These are phyloP conservation scores for Aspergillus tubingensis DNA, from an alignment of 2,329 filamentous ascomycete genomes.

Conservation along the genomic window DNA sequence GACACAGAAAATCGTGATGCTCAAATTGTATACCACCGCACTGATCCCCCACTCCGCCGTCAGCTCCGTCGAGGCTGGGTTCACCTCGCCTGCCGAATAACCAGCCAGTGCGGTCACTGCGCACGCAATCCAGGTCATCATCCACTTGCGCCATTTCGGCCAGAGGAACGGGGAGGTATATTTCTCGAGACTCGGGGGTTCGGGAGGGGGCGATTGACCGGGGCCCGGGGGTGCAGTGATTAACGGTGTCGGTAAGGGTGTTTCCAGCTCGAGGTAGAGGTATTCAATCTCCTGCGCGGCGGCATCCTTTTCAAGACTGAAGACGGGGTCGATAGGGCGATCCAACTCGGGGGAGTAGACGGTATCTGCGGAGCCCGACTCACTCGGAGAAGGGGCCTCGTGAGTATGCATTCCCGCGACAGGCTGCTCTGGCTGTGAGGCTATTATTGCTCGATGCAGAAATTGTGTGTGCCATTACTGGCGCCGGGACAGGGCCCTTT, in stretches of 20 bases:
- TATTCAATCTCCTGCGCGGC: conserved; percentile 49
- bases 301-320: background rate
- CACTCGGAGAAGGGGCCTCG: background rate
- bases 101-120: conserved; percentile 75
- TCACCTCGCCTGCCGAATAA: conserved; percentile 79
- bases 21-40: conserved; percentile 66
- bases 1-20: conserved; percentile 78
- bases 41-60: conserved; percentile 65
- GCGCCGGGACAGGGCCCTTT: background rate
- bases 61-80: conserved; percentile 68
- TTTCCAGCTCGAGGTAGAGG: conserved; percentile 65
- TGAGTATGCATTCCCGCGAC: background rate
- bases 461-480: background rate
- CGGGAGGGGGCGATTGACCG: conserved; percentile 49
- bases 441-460: background rate
- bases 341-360: background rate
- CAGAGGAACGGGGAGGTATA: conserved; percentile 74
- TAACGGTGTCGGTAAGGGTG: conserved; percentile 53
- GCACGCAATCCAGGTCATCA: conserved; percentile 74
- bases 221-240: conserved; percentile 33
- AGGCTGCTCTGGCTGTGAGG: background rate
- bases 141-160: conserved; percentile 67
- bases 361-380: background rate
- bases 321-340: background rate
- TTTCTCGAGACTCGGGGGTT: conserved; percentile 64